Evolutionary conservation across 306 rosid species (phyloP).

Genomic region (Styphnolobium japonicum): DNA sequence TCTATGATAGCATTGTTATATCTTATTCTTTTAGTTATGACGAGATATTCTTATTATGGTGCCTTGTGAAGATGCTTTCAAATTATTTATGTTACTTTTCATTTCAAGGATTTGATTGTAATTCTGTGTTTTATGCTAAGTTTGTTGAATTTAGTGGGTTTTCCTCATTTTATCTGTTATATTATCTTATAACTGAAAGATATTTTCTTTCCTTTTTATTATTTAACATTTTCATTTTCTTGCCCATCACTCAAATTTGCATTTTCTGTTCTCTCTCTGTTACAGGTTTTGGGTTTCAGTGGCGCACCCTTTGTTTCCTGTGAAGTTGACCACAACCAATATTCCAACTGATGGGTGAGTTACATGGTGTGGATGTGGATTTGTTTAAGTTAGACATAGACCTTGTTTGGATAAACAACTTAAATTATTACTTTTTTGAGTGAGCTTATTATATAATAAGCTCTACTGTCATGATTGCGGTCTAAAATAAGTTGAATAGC

Average conservation of each 20-base stretch:
- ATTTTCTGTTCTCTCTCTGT: not conserved
- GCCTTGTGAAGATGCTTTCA: not conserved
- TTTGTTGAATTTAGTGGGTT: not conserved
- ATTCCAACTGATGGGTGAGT: conserved; percentile 83
- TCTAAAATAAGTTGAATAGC: too few relatives aligned
- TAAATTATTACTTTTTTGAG: too few relatives aligned
- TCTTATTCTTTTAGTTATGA: not conserved
- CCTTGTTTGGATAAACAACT: too few relatives aligned
- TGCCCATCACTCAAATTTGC: not conserved
- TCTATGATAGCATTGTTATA: not conserved
- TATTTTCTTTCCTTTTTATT: not conserved
- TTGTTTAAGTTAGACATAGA: not conserved
- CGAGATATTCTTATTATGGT: not conserved
- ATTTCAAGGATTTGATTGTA: not conserved
- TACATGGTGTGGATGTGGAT: conserved; percentile 8
- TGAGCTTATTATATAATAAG: too few relatives aligned
- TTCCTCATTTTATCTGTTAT: not conserved
- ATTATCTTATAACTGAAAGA: not conserved
- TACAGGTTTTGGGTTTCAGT: conserved; percentile 72
- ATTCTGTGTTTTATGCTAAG: conserved; percentile 4
- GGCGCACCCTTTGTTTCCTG: conserved; percentile 64
- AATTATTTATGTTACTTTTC: not conserved
- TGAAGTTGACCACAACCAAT: conserved; percentile 56
- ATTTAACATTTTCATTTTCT: not conserved
- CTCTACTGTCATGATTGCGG: too few relatives aligned